Percentiles rank a stretch among this genome's conserved stretches.
These are phyloP conservation scores for Luzula sylvatica DNA, from an alignment of 176 grass and related monocot species.

Conservation along the genomic window DNA sequence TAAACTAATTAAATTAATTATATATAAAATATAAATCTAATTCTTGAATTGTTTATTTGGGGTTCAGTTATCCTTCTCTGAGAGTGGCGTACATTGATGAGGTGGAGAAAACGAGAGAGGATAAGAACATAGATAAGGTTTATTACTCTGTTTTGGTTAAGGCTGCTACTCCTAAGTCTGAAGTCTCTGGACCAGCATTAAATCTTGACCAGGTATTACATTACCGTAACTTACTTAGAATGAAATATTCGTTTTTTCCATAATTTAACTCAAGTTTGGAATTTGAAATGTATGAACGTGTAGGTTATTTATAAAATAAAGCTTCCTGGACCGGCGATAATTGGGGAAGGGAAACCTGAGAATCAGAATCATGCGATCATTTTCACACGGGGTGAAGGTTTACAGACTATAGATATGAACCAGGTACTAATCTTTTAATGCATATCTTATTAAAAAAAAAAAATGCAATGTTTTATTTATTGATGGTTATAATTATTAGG, in stretches of 20 bases:
- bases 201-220: slow-evolving; percentile 70
- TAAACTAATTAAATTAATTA: background rate
- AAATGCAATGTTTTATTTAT: background rate
- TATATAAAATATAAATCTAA: background rate
- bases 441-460: background rate
- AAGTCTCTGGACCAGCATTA: slow-evolving; percentile 23
- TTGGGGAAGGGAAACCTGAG: slow-evolving; percentile 97
- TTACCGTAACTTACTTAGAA: background rate
- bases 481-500: slow-evolving; percentile 24
- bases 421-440: slow-evolving; percentile 34
- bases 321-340: slow-evolving; percentile 77
- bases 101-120: slow-evolving; percentile 11
- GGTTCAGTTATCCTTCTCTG: slow-evolving; percentile 18
- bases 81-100: slow-evolving; percentile 17
- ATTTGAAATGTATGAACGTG: slow-evolving; percentile 12
- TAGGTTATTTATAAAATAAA: slow-evolving; percentile 97
- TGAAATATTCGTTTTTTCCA: too few relatives aligned
- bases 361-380: slow-evolving; percentile 99
- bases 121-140: slow-evolving; percentile 14
- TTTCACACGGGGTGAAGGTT: slow-evolving; percentile 86
- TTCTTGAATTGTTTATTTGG: background rate
- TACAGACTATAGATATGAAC: slow-evolving; percentile 98
- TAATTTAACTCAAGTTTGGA: background rate
- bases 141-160: slow-evolving; percentile 22
- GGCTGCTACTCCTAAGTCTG: slow-evolving; percentile 14